phyloP scores from a whole-genome alignment of 352 stramenopile genomes.

The Globisporangium paddicum region DNA sequence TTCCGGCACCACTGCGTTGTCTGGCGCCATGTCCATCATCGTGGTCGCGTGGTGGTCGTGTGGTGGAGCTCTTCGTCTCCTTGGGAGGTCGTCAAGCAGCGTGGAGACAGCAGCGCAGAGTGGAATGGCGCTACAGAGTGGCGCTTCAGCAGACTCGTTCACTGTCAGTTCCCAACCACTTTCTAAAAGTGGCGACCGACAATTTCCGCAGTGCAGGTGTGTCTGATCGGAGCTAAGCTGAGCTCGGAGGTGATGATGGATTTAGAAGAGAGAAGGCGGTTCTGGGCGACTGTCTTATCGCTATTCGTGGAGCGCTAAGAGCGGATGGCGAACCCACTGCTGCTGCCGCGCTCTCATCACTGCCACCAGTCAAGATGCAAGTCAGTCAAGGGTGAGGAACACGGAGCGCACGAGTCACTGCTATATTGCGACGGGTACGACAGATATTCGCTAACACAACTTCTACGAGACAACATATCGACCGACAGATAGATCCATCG shows the following conservation, averaged over 20 bases:
- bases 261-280: neutral
- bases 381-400: too few species aligned
- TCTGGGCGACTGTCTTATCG: neutral
- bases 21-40: constrained; percentile 16
- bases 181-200: neutral
- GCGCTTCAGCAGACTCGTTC: constrained; percentile 1
- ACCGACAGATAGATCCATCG: neutral
- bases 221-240: neutral
- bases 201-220: neutral
- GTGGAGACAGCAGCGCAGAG: neutral
- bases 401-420: too few species aligned
- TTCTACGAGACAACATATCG: neutral
- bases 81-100: neutral
- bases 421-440: too few species aligned
- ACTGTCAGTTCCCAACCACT: neutral
- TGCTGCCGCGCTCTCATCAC: too few species aligned
- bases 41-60: neutral
- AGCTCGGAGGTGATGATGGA: neutral
- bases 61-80: neutral
- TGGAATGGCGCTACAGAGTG: neutral
- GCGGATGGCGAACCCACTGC: too few species aligned
- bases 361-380: too few species aligned
- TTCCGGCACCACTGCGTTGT: constrained; percentile 16
- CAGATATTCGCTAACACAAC: too few species aligned
- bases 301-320: neutral